Evolutionary conservation across 83 land plant genomes (phyloP).

Genomic region (Picea abies): DNA sequence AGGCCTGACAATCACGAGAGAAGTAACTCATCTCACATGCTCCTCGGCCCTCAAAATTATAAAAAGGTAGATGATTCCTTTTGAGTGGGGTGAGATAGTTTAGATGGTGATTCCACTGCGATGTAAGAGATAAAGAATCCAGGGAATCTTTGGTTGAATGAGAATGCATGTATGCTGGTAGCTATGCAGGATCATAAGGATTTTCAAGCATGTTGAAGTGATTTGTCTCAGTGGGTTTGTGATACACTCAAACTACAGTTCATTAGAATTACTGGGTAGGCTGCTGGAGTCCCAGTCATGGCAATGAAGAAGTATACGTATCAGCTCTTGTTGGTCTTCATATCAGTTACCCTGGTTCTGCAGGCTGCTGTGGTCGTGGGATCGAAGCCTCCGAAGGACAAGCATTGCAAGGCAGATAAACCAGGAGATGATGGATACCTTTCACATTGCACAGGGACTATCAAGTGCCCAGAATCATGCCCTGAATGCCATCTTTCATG

Average conservation of each 20-base stretch:
- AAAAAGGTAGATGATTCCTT: too few species aligned
- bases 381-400: neutral
- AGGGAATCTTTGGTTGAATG: neutral
- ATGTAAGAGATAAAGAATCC: neutral
- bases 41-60: too few species aligned
- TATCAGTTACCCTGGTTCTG: neutral
- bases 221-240: neutral
- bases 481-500: neutral
- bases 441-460: neutral
- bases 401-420: neutral
- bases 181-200: neutral
- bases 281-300: neutral
- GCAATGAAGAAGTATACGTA: neutral
- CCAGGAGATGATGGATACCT: neutral
- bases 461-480: neutral
- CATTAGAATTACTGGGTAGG: neutral
- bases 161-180: neutral
- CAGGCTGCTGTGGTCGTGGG: neutral
- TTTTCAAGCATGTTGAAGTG: too few species aligned
- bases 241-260: neutral
- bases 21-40: neutral
- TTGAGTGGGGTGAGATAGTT: too few species aligned
- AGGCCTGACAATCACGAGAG: neutral
- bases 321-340: neutral
- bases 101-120: neutral